Base-by-base conservation (phyloP, 139 green algal species). In the Chlamydomonas applanata region DNA sequence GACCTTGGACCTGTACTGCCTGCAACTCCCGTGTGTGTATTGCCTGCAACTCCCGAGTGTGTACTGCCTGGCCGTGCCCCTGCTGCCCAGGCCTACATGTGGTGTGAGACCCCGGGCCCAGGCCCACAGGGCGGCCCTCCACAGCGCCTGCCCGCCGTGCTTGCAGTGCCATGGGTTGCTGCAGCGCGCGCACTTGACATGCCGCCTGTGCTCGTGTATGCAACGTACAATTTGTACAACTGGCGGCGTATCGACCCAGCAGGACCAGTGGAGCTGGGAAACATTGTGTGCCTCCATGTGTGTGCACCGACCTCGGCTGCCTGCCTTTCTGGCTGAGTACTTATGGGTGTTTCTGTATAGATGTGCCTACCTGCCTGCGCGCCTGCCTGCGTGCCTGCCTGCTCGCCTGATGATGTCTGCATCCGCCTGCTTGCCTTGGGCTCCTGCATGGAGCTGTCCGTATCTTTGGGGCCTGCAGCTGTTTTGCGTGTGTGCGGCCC, bases 161-260 rank as follows among this genome's bases (percentile, higher is more conserved):
- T 85, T 34, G 83, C 83, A 2, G 61, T 79, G 32, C 79, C 79
- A 7, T 88, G 72, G 72, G 61, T 35, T 4, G 19, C 49, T 0
- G 63, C 83, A 0, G 40, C 78, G 11, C 52, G 59, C 1, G 72
- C 75, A 0, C 24, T 87, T 0, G 56, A 53, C 62, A 88, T 83
- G 79, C 83, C 76, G 4, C 76, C 83, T 1, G 76, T 85, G 54
- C 59, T 88, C 24, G 65, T 79, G 13, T 85, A 88, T 53, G 73
- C 83, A 14, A 80, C 83, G 35, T 84, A 85, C 74, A 88, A 85
- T 52, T 73, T 85, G 33, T 64, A 73, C 46, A 88, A 88, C 69
- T 87, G 78, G 78, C 66, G 72, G 53, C 75, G 82, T 1, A 32
- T 87, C 36, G 74, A 87, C 40, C 64, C 77, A 1, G 32, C 65